These are phyloP conservation scores for Quercus gilva DNA, from an alignment of 306 rosid species.

Conservation along the genomic window DNA sequence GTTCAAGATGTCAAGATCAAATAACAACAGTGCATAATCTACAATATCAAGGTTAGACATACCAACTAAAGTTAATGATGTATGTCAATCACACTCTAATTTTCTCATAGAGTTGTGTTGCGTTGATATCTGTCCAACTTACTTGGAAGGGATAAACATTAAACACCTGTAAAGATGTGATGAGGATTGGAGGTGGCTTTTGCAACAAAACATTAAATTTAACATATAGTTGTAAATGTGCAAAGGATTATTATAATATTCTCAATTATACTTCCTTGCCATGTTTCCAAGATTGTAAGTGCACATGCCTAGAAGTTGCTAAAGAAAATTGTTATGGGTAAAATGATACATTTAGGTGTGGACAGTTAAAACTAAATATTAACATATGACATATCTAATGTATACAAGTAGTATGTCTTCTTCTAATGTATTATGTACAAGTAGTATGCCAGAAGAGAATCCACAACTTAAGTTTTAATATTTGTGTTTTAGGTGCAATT, in stretches of 20 bases:
- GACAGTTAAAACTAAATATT: background rate
- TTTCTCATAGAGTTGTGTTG: background rate
- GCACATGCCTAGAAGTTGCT: background rate
- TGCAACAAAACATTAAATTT: slow-evolving; percentile 69
- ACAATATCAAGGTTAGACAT: background rate
- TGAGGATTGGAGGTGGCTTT: slow-evolving; percentile 57
- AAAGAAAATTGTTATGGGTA: background rate
- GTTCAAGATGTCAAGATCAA: background rate
- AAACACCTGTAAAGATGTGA: background rate
- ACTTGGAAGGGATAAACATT: background rate
- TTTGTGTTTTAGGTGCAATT: slow-evolving; percentile 53
- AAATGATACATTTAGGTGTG: background rate
- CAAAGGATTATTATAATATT: slow-evolving; percentile 63
- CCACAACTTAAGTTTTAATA: slow-evolving; percentile 12
- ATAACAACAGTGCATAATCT: background rate
- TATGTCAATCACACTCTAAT: background rate
- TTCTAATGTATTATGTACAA: background rate
- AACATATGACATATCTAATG: too few species aligned
- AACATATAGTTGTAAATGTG: slow-evolving; percentile 52
- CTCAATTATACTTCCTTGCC: slow-evolving; percentile 61
- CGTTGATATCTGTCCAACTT: background rate
- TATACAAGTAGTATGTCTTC: too few species aligned
- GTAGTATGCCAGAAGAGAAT: background rate
- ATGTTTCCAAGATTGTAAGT: slow-evolving; percentile 77
- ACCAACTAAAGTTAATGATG: background rate